These are phyloP conservation scores for Neoboletus subvelutipes DNA, from an alignment of 768 basidiomycete species.

Conservation along the genomic window DNA sequence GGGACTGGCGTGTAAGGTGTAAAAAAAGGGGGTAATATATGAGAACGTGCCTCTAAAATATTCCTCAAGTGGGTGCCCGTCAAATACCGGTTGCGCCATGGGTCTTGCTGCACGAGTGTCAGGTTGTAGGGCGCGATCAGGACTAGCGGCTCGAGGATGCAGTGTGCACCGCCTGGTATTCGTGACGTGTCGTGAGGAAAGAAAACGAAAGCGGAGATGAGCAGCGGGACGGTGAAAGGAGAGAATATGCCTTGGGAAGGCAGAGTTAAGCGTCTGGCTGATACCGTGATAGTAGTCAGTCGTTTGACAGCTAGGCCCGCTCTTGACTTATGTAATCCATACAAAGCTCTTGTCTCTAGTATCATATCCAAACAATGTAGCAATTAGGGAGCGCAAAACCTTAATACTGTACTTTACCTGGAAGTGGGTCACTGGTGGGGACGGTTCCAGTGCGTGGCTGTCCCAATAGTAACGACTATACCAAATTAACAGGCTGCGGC, in stretches of 20 bases:
- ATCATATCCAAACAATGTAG: not conserved
- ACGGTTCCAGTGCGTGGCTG: no score
- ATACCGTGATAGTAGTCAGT: not conserved
- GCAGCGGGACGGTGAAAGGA: constrained; percentile 21
- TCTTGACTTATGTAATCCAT: not conserved
- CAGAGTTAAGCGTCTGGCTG: constrained; percentile 1
- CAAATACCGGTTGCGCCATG: constrained; percentile 80
- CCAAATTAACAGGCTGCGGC: not conserved
- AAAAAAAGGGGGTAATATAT: not conserved
- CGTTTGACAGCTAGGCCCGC: not conserved
- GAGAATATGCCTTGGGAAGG: constrained; percentile 7
- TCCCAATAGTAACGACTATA: not conserved
- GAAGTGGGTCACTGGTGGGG: no score
- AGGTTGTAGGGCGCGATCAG: constrained; percentile 13
- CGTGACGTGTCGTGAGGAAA: constrained; percentile 21
- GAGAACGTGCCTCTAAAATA: constrained; percentile 59
- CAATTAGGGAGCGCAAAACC: no score
- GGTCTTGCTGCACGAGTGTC: constrained; percentile 1
- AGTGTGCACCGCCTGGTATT: constrained; percentile 24
- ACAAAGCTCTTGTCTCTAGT: not conserved
- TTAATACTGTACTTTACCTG: no score
- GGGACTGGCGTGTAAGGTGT: constrained; percentile 16
- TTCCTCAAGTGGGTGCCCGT: constrained; percentile 72
- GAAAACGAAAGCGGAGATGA: constrained; percentile 23
- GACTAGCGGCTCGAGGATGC: constrained; percentile 6